Percentiles rank a stretch among this genome's conserved stretches.
phyloP scores from a whole-genome alignment of 148 eudicot genomes.

The Agrostemma githago region DNA sequence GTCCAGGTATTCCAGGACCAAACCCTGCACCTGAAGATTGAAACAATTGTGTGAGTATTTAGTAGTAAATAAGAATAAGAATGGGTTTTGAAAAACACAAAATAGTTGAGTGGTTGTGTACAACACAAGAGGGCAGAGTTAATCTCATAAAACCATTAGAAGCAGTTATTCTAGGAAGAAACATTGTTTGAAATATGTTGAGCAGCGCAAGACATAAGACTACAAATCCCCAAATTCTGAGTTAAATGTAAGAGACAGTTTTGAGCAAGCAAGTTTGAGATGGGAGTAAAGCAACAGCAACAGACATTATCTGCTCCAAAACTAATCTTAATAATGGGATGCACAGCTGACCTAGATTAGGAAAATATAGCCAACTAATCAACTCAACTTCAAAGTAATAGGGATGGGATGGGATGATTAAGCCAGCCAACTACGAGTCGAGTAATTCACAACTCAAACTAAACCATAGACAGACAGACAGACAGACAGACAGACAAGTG shows the following conservation, averaged over 20 bases:
- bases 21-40: slow-evolving; percentile 59
- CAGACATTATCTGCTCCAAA: background rate
- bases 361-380: no score
- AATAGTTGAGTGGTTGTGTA: background rate
- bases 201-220: background rate
- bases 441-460: no score
- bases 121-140: background rate
- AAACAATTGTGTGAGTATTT: background rate
- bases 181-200: background rate
- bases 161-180: background rate
- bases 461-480: no score
- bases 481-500: no score
- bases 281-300: no score
- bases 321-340: background rate
- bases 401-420: no score
- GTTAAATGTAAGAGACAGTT: background rate
- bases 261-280: background rate
- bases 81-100: background rate
- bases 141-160: background rate
- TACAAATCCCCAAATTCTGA: background rate
- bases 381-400: no score
- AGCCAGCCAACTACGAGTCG: no score
- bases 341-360: background rate
- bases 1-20: slow-evolving; percentile 87
- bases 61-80: background rate